Evolutionary conservation across 495 filamentous ascomycete species (phyloP).

Genomic region (Aspergillus diversus): DNA sequence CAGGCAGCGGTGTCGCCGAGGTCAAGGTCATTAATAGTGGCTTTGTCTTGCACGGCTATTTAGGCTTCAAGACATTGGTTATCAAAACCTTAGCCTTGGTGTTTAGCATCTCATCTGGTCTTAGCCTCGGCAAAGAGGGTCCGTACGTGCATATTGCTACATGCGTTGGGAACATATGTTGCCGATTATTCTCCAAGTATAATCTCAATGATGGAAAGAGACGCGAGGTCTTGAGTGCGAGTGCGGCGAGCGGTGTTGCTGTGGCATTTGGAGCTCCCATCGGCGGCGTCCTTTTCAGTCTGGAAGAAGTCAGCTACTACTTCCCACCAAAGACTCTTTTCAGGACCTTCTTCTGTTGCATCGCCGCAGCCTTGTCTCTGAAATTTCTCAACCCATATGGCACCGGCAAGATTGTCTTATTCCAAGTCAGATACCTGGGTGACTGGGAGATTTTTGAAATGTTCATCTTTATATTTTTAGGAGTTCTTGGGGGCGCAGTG

Average conservation of each 20-base stretch:
- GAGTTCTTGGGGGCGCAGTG: constrained; percentile 78
- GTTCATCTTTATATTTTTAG: constrained; percentile 79
- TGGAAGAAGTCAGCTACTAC: constrained; percentile 96
- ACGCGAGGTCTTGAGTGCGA: constrained; percentile 89
- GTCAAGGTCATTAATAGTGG: constrained; percentile 97
- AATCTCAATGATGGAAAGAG: constrained; percentile 89
- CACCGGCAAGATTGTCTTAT: constrained; percentile 93
- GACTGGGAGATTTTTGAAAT: constrained; percentile 97
- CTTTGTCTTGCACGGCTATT: constrained; percentile 94
- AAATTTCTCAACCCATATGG: constrained; percentile 97
- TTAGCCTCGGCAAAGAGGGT: constrained; percentile 95
- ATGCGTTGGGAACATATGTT: constrained; percentile 93
- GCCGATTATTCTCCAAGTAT: constrained; percentile 91
- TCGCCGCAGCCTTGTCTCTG: constrained; percentile 83
- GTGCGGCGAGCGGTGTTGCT: constrained; percentile 88
- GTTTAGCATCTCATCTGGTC: constrained; percentile 86
- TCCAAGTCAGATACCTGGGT: constrained; percentile 86
- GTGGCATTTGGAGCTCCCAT: constrained; percentile 95
- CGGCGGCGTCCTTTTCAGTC: constrained; percentile 88
- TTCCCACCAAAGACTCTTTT: constrained; percentile 99
- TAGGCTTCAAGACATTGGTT: constrained; percentile 85
- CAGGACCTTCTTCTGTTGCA: constrained; percentile 97
- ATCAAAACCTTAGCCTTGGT: constrained; percentile 85
- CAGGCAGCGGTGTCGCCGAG: constrained; percentile 95
- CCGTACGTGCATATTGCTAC: constrained; percentile 97